Conservation (phyloP, 75 land plant genomes). For the Sequoia sempervirens region DNA sequence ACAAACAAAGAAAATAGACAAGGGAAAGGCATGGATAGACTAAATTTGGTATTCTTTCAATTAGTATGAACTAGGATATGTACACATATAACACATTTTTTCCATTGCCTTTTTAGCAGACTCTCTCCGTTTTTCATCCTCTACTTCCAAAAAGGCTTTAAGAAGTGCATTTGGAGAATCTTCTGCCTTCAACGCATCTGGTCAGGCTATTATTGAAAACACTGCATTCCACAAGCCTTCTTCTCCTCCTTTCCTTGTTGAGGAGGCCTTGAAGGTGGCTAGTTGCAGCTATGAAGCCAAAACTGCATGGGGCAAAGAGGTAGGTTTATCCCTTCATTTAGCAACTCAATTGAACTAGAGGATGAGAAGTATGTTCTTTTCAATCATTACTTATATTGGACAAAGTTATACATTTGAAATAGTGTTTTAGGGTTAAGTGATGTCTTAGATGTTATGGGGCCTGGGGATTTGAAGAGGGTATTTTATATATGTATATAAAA, state of each 20-base stretch:
- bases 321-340: neutral
- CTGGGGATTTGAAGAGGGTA: too few relatives aligned
- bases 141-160: neutral
- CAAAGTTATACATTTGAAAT: too few relatives aligned
- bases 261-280: neutral
- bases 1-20: neutral
- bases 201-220: neutral
- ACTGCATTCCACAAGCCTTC: neutral
- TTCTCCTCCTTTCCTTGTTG: neutral
- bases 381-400: too few relatives aligned
- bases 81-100: neutral
- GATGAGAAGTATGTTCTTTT: too few relatives aligned
- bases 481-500: too few relatives aligned
- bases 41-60: too few relatives aligned
- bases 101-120: neutral
- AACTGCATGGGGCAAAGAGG: conserved; percentile 15
- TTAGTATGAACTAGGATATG: neutral
- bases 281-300: conserved; percentile 14
- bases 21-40: neutral
- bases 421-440: too few relatives aligned
- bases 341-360: too few relatives aligned
- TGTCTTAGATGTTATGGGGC: too few relatives aligned
- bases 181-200: neutral
- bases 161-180: neutral
- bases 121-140: too few relatives aligned